A percentile compares a stretch with the other conserved stretches of the same genome.
Conservation (phyloP, 495 filamentous ascomycete species). For the Aspergillus ellipticus region DNA sequence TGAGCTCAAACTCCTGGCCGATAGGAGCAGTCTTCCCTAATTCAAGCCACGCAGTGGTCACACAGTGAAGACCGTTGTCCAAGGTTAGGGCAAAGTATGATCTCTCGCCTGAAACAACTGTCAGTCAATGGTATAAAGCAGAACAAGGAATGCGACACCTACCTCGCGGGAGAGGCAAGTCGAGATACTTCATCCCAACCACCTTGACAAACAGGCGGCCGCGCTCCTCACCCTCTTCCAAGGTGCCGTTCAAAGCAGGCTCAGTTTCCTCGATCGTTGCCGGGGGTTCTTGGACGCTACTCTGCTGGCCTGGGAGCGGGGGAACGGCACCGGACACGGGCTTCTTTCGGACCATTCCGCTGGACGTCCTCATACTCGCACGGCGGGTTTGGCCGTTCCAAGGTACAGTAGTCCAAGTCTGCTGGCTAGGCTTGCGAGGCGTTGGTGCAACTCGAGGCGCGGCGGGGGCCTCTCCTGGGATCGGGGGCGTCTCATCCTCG, state of each 20-base stretch:
- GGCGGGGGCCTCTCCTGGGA: constrained; percentile 47
- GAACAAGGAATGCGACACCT: constrained; percentile 27
- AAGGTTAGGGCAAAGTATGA: constrained; percentile 91
- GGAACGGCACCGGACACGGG: constrained; percentile 62
- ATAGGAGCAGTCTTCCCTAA: constrained; percentile 91
- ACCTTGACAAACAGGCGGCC: constrained; percentile 98
- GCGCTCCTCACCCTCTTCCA: constrained; percentile 78
- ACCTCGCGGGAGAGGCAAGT: constrained; percentile 88
- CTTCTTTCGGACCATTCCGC: constrained; percentile 62
- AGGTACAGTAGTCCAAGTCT: constrained; percentile 93
- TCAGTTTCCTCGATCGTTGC: constrained; percentile 61
- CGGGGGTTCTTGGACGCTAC: constrained; percentile 61
- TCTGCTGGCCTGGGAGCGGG: constrained; percentile 84
- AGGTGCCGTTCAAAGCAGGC: constrained; percentile 47
- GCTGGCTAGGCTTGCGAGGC: constrained; percentile 70
- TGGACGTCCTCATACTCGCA: constrained; percentile 57
- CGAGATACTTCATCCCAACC: constrained; percentile 90
- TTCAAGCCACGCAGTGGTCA: constrained; percentile 93
- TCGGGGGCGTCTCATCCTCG: constrained; percentile 39
- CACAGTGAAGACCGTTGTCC: constrained; percentile 96
- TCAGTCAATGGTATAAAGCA: constrained; percentile 28
- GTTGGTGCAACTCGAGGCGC: constrained; percentile 60
- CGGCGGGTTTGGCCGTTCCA: constrained; percentile 81
- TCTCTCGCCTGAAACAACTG: constrained; percentile 61
- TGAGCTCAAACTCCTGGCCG: constrained; percentile 96